These are phyloP conservation scores for Phylloporus arenicola DNA, from an alignment of 768 basidiomycete genomes.

Conservation along the genomic window DNA sequence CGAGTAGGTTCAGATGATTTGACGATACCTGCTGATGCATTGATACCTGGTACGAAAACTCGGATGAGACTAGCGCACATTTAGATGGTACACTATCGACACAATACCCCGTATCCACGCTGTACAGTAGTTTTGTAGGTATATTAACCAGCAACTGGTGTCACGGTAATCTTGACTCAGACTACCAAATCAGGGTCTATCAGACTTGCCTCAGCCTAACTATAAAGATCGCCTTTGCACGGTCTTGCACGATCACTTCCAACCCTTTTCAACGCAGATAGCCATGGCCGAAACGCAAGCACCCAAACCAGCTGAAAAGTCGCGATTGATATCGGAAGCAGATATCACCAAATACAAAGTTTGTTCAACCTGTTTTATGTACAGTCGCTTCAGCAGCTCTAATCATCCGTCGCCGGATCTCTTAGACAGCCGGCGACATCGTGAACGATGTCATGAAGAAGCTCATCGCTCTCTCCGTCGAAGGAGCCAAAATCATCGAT, in stretches of 20 bases:
- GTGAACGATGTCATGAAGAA: conserved; percentile 80
- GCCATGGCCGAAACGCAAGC: conserved; percentile 60
- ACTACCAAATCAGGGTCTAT: conserved; percentile 21
- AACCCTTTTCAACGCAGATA: conserved; percentile 2
- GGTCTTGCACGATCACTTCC: conserved; percentile 7
- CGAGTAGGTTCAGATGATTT: conserved; percentile 7
- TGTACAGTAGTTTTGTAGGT: conserved; percentile 26
- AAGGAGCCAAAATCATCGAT: conserved; percentile 85
- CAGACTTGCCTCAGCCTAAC: not conserved
- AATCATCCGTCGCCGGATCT: conserved; percentile 8
- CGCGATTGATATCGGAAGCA: conserved; percentile 53
- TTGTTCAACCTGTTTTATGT: conserved; percentile 13
- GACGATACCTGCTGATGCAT: conserved; percentile 18
- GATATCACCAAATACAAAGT: conserved; percentile 91
- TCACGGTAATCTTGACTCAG: not conserved
- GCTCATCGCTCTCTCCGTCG: conserved; percentile 67
- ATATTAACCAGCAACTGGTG: conserved; percentile 5
- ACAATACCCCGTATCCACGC: conserved; percentile 20
- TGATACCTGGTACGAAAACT: conserved; percentile 16
- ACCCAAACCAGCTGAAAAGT: conserved; percentile 43
- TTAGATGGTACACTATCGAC: conserved; percentile 18
- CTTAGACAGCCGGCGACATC: conserved; percentile 86
- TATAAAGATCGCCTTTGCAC: conserved; percentile 2
- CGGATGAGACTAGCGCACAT: conserved; percentile 8
- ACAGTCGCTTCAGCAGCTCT: conserved; percentile 5